Conservation (phyloP, 2,329 filamentous ascomycete species). For the Triangularia setosa region DNA sequence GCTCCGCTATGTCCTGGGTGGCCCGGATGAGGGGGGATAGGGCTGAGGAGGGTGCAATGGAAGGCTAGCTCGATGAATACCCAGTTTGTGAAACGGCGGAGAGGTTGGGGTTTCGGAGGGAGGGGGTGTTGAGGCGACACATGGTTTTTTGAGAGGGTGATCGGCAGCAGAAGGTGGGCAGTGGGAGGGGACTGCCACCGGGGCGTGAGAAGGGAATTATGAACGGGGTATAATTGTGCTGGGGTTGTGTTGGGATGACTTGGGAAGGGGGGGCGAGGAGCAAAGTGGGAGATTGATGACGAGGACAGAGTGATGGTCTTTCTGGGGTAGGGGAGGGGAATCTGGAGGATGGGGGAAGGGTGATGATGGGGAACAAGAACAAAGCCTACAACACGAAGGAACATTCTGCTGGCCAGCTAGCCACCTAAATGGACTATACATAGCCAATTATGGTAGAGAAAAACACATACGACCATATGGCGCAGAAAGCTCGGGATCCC, state of each 20-base stretch:
- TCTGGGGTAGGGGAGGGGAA: background rate
- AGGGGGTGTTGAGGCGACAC: constrained; percentile 33
- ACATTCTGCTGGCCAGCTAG: too few relatives aligned
- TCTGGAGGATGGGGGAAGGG: background rate
- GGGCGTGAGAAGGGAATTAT: constrained; percentile 24
- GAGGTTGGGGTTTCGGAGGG: constrained; percentile 33
- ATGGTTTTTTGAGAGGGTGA: constrained; percentile 25
- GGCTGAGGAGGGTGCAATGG: constrained; percentile 34
- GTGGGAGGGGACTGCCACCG: constrained; percentile 23
- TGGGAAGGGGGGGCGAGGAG: constrained; percentile 24
- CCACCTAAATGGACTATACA: too few relatives aligned
- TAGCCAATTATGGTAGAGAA: background rate
- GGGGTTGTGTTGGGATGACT: constrained; percentile 32
- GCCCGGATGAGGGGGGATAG: constrained; percentile 23
- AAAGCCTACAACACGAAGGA: too few relatives aligned
- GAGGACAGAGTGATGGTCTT: constrained; percentile 22
- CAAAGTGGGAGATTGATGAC: constrained; percentile 16
- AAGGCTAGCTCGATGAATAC: constrained; percentile 28
- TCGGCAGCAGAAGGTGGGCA: constrained; percentile 26
- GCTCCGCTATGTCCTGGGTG: constrained; percentile 28
- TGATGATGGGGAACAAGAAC: too few relatives aligned
- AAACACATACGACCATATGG: background rate
- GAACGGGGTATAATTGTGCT: constrained; percentile 28
- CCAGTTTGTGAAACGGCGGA: constrained; percentile 29
- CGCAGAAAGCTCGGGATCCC: background rate